Evolutionary conservation across 768 basidiomycete genomes (phyloP), one percentile per base, ranked within the genome.

Genomic region (Xerocomus potaroensis): DNA sequence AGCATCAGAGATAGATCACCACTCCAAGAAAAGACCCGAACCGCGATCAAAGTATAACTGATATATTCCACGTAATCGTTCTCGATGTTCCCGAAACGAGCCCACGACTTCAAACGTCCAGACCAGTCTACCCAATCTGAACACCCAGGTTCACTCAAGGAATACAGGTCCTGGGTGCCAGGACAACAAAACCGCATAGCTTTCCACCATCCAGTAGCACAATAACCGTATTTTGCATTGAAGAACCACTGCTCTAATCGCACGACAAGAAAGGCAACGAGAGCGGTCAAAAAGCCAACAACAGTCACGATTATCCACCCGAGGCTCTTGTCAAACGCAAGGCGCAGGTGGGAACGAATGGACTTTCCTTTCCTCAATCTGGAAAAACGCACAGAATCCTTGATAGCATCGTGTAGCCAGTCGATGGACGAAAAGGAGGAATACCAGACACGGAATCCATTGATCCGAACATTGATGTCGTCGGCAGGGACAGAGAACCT

Each of bases 401-500:
- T 94, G 72, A 97, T 91, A 32, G 90, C 79, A 69, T 97, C 95
- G 58, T 97, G 95, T 44, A 97, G 72, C 95, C 94, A 97, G 66
- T 97, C 93, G 47, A 95, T 86, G 16, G 88, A 91, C 0, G 89
- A 83, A 69, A 84, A 95, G 3, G 87, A 89, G 10, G 86, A 83
- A 65, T 91, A 92, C 90, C 66, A 67, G 27, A 92, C 89, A 22
- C 91, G 84, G 47, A 91, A 83, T 29, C 93, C 93, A 55, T 95
- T 95, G 40, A 81, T 80, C 59, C 80, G 82, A 26, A 80, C 74
- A 47, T 81, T 84, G 15, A 74, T 63, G 36, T 77, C 80, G 15
- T 72, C 63, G 7, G 72, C 77, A 34, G 63, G 52, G 38, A 60
- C 64, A 21, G 64, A 64, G 52, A 43, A 58, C 41, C 31, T 60